Conservation (phyloP, 768 basidiomycete species). For the Mycena indigotica region DNA sequence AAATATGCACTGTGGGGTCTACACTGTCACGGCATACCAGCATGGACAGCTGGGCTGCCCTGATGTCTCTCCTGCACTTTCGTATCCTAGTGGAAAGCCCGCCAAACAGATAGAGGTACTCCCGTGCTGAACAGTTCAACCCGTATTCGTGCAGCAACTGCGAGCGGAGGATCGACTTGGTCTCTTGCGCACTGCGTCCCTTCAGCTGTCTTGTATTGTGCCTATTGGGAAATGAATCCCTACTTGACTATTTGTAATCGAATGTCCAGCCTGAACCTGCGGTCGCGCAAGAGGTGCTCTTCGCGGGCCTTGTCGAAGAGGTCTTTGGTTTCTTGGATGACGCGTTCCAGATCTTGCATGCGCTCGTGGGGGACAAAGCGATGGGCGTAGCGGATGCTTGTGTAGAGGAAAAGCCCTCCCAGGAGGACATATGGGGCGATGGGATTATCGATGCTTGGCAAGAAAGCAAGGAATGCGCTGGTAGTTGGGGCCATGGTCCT, state of each 20-base stretch:
- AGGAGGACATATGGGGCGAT: background rate
- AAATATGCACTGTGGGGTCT: background rate
- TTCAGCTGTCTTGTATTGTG: background rate
- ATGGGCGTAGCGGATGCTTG: background rate
- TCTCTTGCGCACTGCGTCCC: background rate
- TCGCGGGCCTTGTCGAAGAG: background rate
- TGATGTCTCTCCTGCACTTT: background rate
- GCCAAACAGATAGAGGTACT: background rate
- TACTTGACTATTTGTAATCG: background rate
- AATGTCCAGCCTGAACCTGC: background rate
- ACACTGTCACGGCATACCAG: background rate
- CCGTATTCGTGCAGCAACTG: background rate
- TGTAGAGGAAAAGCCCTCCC: background rate
- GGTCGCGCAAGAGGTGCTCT: background rate
- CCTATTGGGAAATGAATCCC: background rate
- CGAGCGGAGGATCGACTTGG: background rate
- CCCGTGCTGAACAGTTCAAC: background rate
- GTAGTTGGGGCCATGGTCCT: background rate
- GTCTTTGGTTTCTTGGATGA: background rate
- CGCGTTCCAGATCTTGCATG: background rate
- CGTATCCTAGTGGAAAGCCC: background rate
- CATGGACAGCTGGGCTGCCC: background rate
- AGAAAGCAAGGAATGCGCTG: background rate
- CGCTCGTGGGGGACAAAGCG: background rate
- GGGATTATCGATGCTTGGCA: background rate